Percentiles rank a stretch among this genome's conserved stretches.
Evolutionary conservation across 768 basidiomycete species (phyloP).

Genomic region (Coprinopsis strossmayeri): DNA sequence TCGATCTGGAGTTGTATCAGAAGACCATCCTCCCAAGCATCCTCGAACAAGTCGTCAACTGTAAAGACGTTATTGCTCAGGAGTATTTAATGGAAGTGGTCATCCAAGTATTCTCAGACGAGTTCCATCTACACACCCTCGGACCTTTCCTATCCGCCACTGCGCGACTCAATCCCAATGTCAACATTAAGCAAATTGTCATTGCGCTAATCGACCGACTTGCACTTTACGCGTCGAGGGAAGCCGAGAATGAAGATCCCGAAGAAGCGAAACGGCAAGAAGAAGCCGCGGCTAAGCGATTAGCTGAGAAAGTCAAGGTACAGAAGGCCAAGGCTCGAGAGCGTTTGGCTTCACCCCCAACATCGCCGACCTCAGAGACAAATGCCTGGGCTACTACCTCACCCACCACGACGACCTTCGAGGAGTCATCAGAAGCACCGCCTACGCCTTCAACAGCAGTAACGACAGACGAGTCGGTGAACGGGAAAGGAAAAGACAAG

Average conservation of each 20-base stretch:
- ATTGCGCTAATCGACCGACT: constrained; percentile 96
- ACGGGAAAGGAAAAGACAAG: constrained; percentile 50
- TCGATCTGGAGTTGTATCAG: constrained; percentile 90
- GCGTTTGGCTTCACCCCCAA: constrained; percentile 28
- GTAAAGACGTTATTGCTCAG: constrained; percentile 97
- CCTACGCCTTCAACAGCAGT: constrained; percentile 20
- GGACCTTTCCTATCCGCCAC: constrained; percentile 95
- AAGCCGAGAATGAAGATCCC: constrained; percentile 94
- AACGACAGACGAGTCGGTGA: too few relatives aligned
- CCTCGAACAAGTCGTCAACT: constrained; percentile 95
- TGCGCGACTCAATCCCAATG: constrained; percentile 93
- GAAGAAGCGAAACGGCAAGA: constrained; percentile 92
- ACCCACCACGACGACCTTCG: constrained; percentile 12
- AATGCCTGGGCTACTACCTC: constrained; percentile 42
- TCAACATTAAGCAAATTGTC: constrained; percentile 98
- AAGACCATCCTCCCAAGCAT: constrained; percentile 83
- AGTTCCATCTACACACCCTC: constrained; percentile 95
- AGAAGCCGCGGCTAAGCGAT: constrained; percentile 82
- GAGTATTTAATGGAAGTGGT: constrained; percentile 99
- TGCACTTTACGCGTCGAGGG: constrained; percentile 92
- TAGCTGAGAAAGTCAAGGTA: constrained; percentile 79
- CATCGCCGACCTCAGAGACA: constrained; percentile 30
- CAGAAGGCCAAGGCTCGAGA: constrained; percentile 63
- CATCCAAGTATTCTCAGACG: constrained; percentile 98
- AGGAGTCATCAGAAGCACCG: constrained; percentile 13